Conservation (phyloP, 176 grass and related monocot genomes). For the Musa troglodytarum region DNA sequence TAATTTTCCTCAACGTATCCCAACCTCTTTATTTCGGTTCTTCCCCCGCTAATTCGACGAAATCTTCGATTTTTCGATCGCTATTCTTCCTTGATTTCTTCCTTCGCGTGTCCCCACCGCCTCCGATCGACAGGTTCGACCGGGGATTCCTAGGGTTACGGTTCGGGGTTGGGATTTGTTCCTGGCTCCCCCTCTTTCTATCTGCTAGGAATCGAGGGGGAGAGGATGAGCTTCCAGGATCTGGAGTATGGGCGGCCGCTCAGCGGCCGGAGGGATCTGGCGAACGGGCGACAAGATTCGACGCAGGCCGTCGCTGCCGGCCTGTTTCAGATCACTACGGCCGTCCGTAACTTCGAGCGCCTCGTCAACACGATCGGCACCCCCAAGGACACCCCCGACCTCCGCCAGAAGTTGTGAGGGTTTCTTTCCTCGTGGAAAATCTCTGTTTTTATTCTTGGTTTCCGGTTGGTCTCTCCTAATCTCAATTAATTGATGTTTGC, state of each 20-base stretch:
- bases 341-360: constrained; percentile 74
- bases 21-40: not conserved
- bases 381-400: constrained; percentile 68
- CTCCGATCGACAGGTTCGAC: not conserved
- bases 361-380: constrained; percentile 87
- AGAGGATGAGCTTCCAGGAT: constrained; percentile 94
- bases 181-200: not conserved
- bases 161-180: not conserved
- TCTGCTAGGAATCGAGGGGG: not conserved
- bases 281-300: constrained; percentile 33
- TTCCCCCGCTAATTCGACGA: not conserved
- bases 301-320: constrained; percentile 39
- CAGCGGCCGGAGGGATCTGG: not conserved
- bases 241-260: constrained; percentile 54
- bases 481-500: not conserved
- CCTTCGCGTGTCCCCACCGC: too few relatives aligned
- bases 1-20: too few relatives aligned
- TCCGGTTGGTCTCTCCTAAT: too few relatives aligned
- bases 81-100: not conserved
- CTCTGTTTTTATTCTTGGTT: not conserved
- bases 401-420: constrained; percentile 70
- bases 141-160: not conserved
- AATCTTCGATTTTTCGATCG: not conserved
- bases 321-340: constrained; percentile 82
- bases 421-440: not conserved